Evolutionary conservation across 2,329 filamentous ascomycete species (phyloP), one percentile per base, ranked within the genome.

Genomic region (Fusarium phyllophilum): DNA sequence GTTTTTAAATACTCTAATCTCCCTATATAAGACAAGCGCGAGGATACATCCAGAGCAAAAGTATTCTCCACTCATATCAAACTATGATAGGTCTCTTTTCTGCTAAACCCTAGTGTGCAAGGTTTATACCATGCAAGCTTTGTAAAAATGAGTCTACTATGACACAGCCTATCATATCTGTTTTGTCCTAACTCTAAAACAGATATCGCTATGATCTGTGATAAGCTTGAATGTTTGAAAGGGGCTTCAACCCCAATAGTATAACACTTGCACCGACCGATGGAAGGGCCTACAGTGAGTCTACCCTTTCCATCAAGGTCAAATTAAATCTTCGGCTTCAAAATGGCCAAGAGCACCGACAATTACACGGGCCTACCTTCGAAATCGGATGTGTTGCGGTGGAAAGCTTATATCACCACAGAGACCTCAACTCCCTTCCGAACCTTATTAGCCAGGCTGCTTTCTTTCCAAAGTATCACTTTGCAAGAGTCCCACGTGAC

Each of bases 221-320:
- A 20, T 2, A 20, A 51, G 29, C 11, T 1, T 20, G 2, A 10
- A 5, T 2, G 2, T 5, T 51, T 34, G 10, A 8, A 33, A 14
- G 15, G 33, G 22, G 12, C 3, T 24, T 33, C 8, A 33, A 10
- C 8, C 4, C 3, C 7, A 31, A 48, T 4, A 31, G 3, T 29
- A 6, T 31, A 31, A 9, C 14, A 48, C 3, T 6, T 48, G 7
- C 10, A 9, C 7, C 10, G 14, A 31, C 5, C 5, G 18, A 13
- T 9, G 2, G 18, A 8, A n/a, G 22, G 11, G n/a, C 3, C 46
- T 13, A 3, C 1, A 3, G 22, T 10, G 11, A 33, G 11, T 5
- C 15, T 13, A 13, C 11, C n/a, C n/a, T 11, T n/a, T 13, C 2
- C 7, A 17, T 9, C 14, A 31, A 31, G 11, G 14, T 49, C 2